Evolutionary conservation across 345 rosid species (phyloP).

Genomic region (Erucastrum elatum): DNA sequence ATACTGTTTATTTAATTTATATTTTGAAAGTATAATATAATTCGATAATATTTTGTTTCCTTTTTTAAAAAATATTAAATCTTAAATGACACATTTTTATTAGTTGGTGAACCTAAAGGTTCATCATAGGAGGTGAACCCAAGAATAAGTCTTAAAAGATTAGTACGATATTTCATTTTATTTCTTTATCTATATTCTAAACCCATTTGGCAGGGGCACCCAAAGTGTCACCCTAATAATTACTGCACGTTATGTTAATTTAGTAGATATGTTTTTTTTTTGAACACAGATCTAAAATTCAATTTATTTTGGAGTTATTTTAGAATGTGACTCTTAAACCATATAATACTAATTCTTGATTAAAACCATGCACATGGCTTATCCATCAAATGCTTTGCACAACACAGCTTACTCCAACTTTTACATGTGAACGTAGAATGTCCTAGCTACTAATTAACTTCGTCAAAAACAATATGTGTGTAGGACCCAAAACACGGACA

Average conservation of each 20-base stretch:
- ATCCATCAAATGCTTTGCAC: conserved; percentile 4
- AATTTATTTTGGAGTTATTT: neutral
- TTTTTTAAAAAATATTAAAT: too few species aligned
- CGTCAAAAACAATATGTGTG: neutral
- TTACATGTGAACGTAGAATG: neutral
- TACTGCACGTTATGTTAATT: conserved; percentile 19
- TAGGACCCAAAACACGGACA: conserved; percentile 99
- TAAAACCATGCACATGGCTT: conserved; percentile 30
- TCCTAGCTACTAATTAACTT: neutral
- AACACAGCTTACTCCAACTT: conserved; percentile 17
- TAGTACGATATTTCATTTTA: neutral
- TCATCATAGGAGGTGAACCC: too few species aligned
- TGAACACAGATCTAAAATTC: neutral
- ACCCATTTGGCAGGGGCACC: conserved; percentile 5
- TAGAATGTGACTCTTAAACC: neutral
- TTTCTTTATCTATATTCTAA: neutral
- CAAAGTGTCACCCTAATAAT: conserved; percentile 6
- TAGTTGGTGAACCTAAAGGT: too few species aligned
- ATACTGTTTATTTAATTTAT: too few species aligned
- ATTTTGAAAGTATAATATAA: too few species aligned
- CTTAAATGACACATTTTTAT: too few species aligned
- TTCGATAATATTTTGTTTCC: too few species aligned
- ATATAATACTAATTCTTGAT: conserved; percentile 2
- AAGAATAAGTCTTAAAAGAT: too few species aligned
- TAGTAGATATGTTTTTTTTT: conserved; percentile 5